A percentile compares a stretch with the other conserved stretches of the same genome.
Evolutionary conservation across 345 rosid species (phyloP).

Genomic region (Salix caprea): DNA sequence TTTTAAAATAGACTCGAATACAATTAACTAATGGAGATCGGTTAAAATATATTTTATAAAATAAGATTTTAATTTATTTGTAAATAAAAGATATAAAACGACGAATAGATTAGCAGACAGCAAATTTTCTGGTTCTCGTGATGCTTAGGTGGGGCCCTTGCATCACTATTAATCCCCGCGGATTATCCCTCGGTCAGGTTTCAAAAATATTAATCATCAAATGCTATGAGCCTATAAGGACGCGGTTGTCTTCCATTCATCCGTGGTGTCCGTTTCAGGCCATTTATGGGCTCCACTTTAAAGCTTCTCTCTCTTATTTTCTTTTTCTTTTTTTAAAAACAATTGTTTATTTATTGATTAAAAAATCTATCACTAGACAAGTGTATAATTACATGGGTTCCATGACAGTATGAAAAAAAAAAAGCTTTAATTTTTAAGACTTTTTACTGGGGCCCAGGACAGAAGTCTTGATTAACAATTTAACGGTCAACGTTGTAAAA

Average conservation of each 20-base stretch:
- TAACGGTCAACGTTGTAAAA: not conserved
- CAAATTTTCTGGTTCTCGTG: not conserved
- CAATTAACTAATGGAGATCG: too few species aligned
- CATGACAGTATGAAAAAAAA: not conserved
- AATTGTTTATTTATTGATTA: not conserved
- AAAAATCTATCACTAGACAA: too few species aligned
- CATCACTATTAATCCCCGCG: not conserved
- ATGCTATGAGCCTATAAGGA: not conserved
- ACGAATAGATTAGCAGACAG: not conserved
- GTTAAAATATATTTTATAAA: too few species aligned
- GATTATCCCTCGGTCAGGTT: not conserved
- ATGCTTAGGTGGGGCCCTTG: not conserved
- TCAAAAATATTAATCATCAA: not conserved
- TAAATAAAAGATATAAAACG: too few species aligned
- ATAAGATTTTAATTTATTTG: too few species aligned
- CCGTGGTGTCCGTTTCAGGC: not conserved
- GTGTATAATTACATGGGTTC: not conserved
- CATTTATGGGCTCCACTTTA: not conserved
- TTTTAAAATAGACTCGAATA: too few species aligned
- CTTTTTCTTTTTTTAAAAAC: not conserved
- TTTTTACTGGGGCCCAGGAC: not conserved
- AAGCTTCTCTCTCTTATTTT: not conserved
- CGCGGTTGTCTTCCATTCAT: not conserved
- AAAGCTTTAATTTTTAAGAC: not conserved
- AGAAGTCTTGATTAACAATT: too few species aligned